A percentile compares a stretch with the other conserved stretches of the same genome.
These are phyloP conservation scores for Globisporangium echinulatum DNA, from an alignment of 352 stramenopile genomes.

Conservation along the genomic window DNA sequence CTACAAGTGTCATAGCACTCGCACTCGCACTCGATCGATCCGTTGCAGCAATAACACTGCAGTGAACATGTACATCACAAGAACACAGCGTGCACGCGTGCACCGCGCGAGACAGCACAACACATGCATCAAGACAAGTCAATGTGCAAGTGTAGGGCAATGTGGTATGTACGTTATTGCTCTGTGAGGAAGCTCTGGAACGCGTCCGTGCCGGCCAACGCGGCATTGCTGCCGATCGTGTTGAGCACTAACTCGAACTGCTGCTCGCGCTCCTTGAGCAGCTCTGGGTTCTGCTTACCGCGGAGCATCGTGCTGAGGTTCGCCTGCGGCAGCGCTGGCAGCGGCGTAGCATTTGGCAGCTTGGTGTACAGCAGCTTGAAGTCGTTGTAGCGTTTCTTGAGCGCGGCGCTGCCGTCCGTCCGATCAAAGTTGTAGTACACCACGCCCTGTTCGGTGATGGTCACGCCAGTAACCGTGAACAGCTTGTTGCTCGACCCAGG, in stretches of 20 bases:
- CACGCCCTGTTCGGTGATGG: slow-evolving; percentile 54
- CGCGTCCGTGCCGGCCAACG: slow-evolving; percentile 30
- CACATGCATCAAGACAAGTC: neutral
- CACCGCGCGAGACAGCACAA: too few species aligned
- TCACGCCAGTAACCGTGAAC: slow-evolving; percentile 45
- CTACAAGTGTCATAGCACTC: too few species aligned
- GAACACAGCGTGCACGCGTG: too few species aligned
- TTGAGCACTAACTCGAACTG: slow-evolving; percentile 65
- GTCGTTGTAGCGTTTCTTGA: slow-evolving; percentile 79
- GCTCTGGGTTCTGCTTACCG: slow-evolving; percentile 46
- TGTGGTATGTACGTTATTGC: slow-evolving; percentile 2
- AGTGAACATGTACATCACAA: too few species aligned
- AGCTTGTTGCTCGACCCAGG: slow-evolving; percentile 12
- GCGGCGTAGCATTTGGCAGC: slow-evolving; percentile 20
- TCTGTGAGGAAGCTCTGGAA: slow-evolving; percentile 55
- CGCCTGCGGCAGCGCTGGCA: slow-evolving; percentile 50
- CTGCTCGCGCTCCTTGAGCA: slow-evolving; percentile 58
- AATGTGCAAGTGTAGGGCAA: neutral
- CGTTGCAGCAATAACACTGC: too few species aligned
- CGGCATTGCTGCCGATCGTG: slow-evolving; percentile 43
- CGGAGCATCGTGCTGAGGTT: slow-evolving; percentile 43
- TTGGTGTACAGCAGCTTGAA: slow-evolving; percentile 66
- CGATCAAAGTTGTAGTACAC: slow-evolving; percentile 67
- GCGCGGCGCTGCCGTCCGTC: slow-evolving; percentile 19
- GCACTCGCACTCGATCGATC: too few species aligned